Base-by-base conservation (phyloP, 345 rosid genomes). In the Balakata baccata region DNA sequence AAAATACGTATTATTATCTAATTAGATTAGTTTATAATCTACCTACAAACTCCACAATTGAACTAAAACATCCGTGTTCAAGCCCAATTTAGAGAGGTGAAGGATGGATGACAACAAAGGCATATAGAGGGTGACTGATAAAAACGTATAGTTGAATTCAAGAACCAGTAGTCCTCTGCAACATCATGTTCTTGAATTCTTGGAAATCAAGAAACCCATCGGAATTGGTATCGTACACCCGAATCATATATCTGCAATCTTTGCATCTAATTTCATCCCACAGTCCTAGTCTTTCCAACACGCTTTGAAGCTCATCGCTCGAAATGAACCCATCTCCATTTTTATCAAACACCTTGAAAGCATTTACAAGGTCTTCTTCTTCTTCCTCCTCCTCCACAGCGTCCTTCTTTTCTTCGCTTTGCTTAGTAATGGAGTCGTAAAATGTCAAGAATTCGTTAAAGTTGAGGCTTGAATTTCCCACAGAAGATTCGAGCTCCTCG, bases 131-230 rank as follows among this genome's bases (percentile, higher is more conserved):
- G 34, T 2, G 34, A 29, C 34, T 29, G 34, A 29, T 29, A 29
- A 29, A 29, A 29, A 29, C 1, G 34, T 29, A 29, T 1, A 29
- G 34, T 29, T 29, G 34, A 29, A 29, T 29, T 20, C 16, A 57
- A 10, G 64, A 64, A 69, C 58, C 39, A 0, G 80, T 38, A 74
- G 34, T 9, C 0, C 5, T 9, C 6, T 79, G 76, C 75, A 84
- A 62, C 82, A 92, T 84, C 98, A 92, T 92, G 75, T 75, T 81
- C 87, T 89, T 90, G 84, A 93, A 93, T 62, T 93, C 97, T 56
- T 91, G 80, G 56, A 88, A 88, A 83, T 93, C 98, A 50, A 93
- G 85, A 77, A 83, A 59, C 18, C 97, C 98, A 54, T 93, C 98
- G 29, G 77, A 81, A 71, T 89, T 91, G 29, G 87, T 81, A 68